A percentile compares a stretch with the other conserved stretches of the same genome.
Evolutionary conservation across 441 rosid genomes (phyloP).

Genomic region (Populus tomentosa): DNA sequence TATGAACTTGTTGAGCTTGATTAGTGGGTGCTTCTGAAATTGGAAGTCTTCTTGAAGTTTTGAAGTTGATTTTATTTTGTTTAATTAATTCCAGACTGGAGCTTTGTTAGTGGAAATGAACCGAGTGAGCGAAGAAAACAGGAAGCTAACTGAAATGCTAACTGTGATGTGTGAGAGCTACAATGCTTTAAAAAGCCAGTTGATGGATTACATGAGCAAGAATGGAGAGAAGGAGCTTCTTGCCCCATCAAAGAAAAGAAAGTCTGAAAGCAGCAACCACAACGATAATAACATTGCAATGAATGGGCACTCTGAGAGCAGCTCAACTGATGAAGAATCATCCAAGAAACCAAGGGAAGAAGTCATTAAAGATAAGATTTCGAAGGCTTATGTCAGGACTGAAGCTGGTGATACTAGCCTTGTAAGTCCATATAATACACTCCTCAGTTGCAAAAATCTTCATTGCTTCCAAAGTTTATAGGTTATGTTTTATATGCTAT

Average conservation of each 20-base stretch:
- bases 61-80: background rate
- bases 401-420: constrained; percentile 72
- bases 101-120: constrained; percentile 73
- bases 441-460: background rate
- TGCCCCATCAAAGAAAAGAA: constrained; percentile 70
- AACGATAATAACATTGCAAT: constrained; percentile 16
- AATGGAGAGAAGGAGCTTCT: constrained; percentile 28
- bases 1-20: background rate
- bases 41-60: background rate
- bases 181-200: constrained; percentile 54
- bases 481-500: background rate
- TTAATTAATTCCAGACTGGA: constrained; percentile 26
- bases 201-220: constrained; percentile 56
- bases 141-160: constrained; percentile 75
- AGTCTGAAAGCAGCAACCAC: constrained; percentile 48
- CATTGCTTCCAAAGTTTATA: background rate
- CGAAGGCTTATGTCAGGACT: constrained; percentile 53
- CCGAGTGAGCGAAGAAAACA: constrained; percentile 77
- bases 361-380: constrained; percentile 57
- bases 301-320: constrained; percentile 70
- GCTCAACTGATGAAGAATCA: constrained; percentile 82
- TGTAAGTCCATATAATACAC: constrained; percentile 35
- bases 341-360: constrained; percentile 73
- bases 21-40: background rate
- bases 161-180: constrained; percentile 76